These are phyloP conservation scores for Sporothrix curviconia DNA, from an alignment of 2,329 filamentous ascomycete species.

Conservation along the genomic window DNA sequence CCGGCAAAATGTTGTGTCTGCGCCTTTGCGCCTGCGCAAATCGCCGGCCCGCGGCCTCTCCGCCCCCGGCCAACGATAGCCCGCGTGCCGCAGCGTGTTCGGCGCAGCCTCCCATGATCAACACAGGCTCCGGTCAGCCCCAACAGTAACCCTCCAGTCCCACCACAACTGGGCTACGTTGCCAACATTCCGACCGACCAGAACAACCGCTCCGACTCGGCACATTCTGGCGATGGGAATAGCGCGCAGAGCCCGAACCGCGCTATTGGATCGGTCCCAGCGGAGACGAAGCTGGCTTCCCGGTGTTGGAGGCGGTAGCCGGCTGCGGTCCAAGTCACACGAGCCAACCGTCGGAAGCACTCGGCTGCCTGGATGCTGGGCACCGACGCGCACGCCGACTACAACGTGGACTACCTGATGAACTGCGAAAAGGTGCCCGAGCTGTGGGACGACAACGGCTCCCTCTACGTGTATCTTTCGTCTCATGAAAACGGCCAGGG, in stretches of 20 bases:
- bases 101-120: slow-evolving; percentile 35
- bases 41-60: slow-evolving; percentile 23
- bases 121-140: not conserved
- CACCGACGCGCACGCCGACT: slow-evolving; percentile 46
- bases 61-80: slow-evolving; percentile 28
- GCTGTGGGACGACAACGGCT: slow-evolving; percentile 56
- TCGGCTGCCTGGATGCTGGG: slow-evolving; percentile 46
- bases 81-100: slow-evolving; percentile 42
- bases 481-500: slow-evolving; percentile 43
- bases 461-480: slow-evolving; percentile 52
- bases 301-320: slow-evolving; percentile 27
- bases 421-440: slow-evolving; percentile 58
- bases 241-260: slow-evolving; percentile 37
- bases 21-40: slow-evolving; percentile 22
- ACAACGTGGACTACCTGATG: slow-evolving; percentile 46
- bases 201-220: slow-evolving; percentile 28
- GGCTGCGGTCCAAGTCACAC: slow-evolving; percentile 46
- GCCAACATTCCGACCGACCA: slow-evolving; percentile 26
- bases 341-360: slow-evolving; percentile 22
- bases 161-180: slow-evolving; percentile 26
- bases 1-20: slow-evolving; percentile 12
- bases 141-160: slow-evolving; percentile 20
- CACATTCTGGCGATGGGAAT: slow-evolving; percentile 28
- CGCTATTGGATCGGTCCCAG: slow-evolving; percentile 32
- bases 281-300: slow-evolving; percentile 50